Conservation (phyloP, 2,329 filamentous ascomycete genomes). For the Elsinoe perseae region DNA sequence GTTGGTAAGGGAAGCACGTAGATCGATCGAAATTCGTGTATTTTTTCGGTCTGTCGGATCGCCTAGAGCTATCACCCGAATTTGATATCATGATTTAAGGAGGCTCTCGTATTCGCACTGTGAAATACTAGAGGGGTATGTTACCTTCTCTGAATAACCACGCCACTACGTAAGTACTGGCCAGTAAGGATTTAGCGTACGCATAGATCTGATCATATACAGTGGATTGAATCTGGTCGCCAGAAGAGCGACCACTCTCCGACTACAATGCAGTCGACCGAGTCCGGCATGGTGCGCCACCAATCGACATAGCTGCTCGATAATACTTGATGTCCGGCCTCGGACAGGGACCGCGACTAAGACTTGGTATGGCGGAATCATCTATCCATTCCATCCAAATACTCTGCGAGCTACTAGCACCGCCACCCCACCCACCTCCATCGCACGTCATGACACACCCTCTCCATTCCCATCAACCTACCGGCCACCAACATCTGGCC, state of each 20-base stretch:
- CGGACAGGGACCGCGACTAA: too few species aligned
- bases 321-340: too few species aligned
- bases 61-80: not conserved
- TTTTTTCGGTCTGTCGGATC: not conserved
- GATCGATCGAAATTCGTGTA: not conserved
- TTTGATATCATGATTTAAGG: not conserved
- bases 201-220: not conserved
- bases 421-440: not conserved
- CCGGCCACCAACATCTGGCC: slow-evolving; percentile 59
- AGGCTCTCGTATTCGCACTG: not conserved
- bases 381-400: too few species aligned
- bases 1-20: not conserved
- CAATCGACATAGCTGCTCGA: too few species aligned
- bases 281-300: too few species aligned
- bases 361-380: too few species aligned
- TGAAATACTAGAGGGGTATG: not conserved
- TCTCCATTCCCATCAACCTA: slow-evolving; percentile 37
- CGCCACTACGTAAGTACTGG: not conserved
- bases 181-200: not conserved
- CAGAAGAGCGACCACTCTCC: too few species aligned
- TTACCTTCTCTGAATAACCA: not conserved
- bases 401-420: too few species aligned
- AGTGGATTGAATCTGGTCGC: not conserved
- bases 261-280: too few species aligned
- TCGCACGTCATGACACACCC: not conserved